These are phyloP conservation scores for Trametes gibbosa DNA, from an alignment of 768 basidiomycete species.

Conservation along the genomic window DNA sequence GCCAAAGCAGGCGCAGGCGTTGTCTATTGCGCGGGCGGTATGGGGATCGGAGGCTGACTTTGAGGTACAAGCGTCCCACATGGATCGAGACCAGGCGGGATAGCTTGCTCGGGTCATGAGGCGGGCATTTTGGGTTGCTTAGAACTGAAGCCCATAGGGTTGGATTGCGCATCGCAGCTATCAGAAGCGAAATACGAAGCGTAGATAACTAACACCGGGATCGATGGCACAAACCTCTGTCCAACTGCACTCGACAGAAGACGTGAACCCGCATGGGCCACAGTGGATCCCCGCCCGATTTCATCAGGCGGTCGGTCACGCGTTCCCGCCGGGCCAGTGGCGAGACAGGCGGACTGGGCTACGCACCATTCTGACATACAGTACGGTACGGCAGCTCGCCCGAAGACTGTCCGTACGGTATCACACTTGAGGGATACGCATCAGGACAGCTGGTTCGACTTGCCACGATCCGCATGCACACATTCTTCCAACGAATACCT, in stretches of 20 bases:
- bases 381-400: not conserved
- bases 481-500: not conserved
- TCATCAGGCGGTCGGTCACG: constrained; percentile 8
- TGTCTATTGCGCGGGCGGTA: not conserved
- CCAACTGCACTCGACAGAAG: constrained; percentile 5
- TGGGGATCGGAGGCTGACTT: not conserved
- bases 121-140: not conserved
- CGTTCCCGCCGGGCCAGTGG: not conserved
- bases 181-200: constrained; percentile 5
- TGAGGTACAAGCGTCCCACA: not conserved
- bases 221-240: not conserved
- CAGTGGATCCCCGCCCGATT: not conserved
- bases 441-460: not conserved
- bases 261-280: constrained; percentile 9
- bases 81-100: constrained; percentile 5
- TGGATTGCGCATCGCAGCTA: not conserved
- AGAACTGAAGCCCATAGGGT: not conserved
- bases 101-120: not conserved
- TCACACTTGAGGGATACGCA: not conserved
- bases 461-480: not conserved
- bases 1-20: not conserved
- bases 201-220: not conserved
- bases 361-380: not conserved
- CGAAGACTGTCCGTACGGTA: constrained; percentile 1
- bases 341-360: not conserved